Conservation (phyloP, 2,329 filamentous ascomycete species). For the Chalaropsis thielavioides region DNA sequence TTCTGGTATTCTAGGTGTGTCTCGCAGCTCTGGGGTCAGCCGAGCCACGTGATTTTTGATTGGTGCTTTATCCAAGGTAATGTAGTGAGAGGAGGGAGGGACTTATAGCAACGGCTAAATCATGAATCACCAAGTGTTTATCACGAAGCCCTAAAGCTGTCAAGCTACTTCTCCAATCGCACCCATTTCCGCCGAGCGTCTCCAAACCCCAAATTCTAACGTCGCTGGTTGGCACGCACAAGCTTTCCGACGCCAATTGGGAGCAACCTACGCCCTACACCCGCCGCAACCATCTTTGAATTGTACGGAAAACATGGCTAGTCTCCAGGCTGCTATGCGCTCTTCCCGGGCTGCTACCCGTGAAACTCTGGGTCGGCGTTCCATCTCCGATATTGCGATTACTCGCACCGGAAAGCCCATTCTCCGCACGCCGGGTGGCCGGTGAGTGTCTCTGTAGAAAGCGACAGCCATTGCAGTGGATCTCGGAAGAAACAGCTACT, state of each 20-base stretch:
- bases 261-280: neutral
- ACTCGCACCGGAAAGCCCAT: slow-evolving; percentile 95
- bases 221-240: neutral
- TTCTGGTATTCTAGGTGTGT: neutral
- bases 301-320: slow-evolving; percentile 34
- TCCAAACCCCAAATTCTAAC: neutral
- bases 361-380: slow-evolving; percentile 35
- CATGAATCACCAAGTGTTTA: neutral
- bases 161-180: neutral
- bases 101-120: neutral
- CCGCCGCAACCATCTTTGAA: neutral
- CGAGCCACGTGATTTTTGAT: slow-evolving; percentile 13
- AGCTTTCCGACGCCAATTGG: neutral
- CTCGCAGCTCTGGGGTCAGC: slow-evolving; percentile 10
- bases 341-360: slow-evolving; percentile 34
- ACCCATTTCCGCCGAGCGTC: neutral
- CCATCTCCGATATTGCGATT: slow-evolving; percentile 72
- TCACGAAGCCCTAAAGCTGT: neutral
- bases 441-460: slow-evolving; percentile 39
- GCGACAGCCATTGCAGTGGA: neutral
- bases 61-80: neutral
- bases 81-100: neutral
- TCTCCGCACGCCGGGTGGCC: slow-evolving; percentile 73
- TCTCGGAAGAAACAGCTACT: slow-evolving; percentile 19
- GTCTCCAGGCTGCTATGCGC: slow-evolving; percentile 41